These are phyloP conservation scores for Ramaria sp. DNA, from an alignment of 768 basidiomycete species.

Conservation along the genomic window DNA sequence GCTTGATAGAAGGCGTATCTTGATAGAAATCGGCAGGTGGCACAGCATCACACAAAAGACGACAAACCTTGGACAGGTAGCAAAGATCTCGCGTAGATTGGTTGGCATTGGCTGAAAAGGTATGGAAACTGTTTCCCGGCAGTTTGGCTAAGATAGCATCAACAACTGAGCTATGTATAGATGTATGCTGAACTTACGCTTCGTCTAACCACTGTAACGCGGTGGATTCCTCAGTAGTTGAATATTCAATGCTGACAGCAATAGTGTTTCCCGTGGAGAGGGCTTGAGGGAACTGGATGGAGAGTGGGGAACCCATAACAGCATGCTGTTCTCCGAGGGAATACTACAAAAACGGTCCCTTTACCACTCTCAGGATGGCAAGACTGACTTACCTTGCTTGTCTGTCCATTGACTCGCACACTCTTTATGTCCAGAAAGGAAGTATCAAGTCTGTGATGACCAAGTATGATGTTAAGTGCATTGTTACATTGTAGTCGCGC, in stretches of 20 bases:
- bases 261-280: slow-evolving; percentile 31
- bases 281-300: slow-evolving; percentile 38
- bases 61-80: slow-evolving; percentile 63
- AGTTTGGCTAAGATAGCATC: slow-evolving; percentile 46
- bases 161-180: slow-evolving; percentile 5
- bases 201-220: slow-evolving; percentile 86
- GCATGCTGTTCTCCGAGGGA: slow-evolving; percentile 44
- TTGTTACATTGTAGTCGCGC: slow-evolving; percentile 14
- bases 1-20: slow-evolving; percentile 85
- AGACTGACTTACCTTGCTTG: slow-evolving; percentile 30
- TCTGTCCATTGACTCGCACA: slow-evolving; percentile 41
- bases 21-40: slow-evolving; percentile 8
- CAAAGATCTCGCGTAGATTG: slow-evolving; percentile 76
- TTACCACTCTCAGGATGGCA: neutral
- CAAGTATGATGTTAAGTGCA: neutral
- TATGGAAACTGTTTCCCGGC: slow-evolving; percentile 79
- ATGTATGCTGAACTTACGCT: slow-evolving; percentile 34
- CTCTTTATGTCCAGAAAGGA: slow-evolving; percentile 48
- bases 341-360: slow-evolving; percentile 27
- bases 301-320: slow-evolving; percentile 71
- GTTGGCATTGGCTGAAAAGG: slow-evolving; percentile 88
- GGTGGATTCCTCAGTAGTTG: slow-evolving; percentile 61
- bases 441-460: slow-evolving; percentile 55
- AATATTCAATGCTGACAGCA: slow-evolving; percentile 47
- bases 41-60: neutral